A percentile compares a stretch with the other conserved stretches of the same genome.
Evolutionary conservation across 345 rosid species (phyloP).

Genomic region (Viola odorata): DNA sequence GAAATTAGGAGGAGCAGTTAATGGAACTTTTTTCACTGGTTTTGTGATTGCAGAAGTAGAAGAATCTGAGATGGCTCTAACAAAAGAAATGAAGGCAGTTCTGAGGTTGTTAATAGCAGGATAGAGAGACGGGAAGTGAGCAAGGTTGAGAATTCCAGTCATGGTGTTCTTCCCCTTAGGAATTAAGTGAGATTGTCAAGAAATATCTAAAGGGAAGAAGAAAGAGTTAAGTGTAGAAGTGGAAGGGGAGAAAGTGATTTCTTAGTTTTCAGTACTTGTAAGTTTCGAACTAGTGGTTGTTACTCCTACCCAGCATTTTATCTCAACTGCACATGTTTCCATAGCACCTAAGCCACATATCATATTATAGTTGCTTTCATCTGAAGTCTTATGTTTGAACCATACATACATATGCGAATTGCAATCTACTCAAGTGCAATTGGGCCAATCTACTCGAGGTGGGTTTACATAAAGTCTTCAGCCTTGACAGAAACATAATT

Average conservation of each 20-base stretch:
- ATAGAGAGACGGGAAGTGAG: not conserved
- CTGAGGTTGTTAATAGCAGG: slow-evolving; percentile 5
- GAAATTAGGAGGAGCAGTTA: slow-evolving; percentile 57
- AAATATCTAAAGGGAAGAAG: not conserved
- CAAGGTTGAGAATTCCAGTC: slow-evolving; percentile 53
- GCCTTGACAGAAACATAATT: too few relatives aligned
- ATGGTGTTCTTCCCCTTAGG: slow-evolving; percentile 18
- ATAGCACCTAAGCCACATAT: too few relatives aligned
- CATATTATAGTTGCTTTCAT: too few relatives aligned
- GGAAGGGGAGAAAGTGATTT: not conserved
- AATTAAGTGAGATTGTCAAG: not conserved
- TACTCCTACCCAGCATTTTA: too few relatives aligned
- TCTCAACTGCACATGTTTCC: too few relatives aligned
- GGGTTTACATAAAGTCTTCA: too few relatives aligned
- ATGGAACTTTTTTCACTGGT: slow-evolving; percentile 16
- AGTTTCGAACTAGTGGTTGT: too few relatives aligned
- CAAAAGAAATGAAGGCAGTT: slow-evolving; percentile 21
- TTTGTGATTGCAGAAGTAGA: slow-evolving; percentile 25
- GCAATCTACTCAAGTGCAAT: too few relatives aligned
- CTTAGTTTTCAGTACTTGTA: too few relatives aligned
- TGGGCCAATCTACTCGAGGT: too few relatives aligned
- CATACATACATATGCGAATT: too few relatives aligned
- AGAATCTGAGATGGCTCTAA: slow-evolving; percentile 38
- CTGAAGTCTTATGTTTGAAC: too few relatives aligned
- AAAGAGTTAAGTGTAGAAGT: not conserved